A percentile compares a stretch with the other conserved stretches of the same genome.
phyloP scores from a whole-genome alignment of 192 early-diverging fungal species.

The Umbelopsis vinacea region DNA sequence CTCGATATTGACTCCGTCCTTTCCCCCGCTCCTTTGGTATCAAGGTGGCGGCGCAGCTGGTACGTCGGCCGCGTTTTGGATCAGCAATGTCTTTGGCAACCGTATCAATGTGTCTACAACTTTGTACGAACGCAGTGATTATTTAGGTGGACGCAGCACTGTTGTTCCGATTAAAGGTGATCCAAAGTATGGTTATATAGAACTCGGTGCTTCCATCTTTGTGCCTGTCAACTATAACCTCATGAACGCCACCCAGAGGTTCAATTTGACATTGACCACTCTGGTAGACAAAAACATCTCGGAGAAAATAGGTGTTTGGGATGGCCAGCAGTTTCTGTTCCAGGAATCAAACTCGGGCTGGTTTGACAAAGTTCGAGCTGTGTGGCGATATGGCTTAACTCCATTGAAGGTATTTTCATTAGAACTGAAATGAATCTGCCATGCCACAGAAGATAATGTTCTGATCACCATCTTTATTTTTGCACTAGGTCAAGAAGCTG shows the following conservation, averaged over 20 bases:
- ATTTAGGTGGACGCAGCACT: slow-evolving; percentile 58
- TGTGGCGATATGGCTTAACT: slow-evolving; percentile 50
- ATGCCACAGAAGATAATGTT: no score
- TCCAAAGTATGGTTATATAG: slow-evolving; percentile 40
- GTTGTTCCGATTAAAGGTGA: slow-evolving; percentile 36
- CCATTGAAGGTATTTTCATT: slow-evolving; percentile 47
- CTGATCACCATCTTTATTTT: not conserved
- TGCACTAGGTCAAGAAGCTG: slow-evolving; percentile 35
- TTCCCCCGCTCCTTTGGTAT: not conserved
- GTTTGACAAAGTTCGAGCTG: slow-evolving; percentile 44
- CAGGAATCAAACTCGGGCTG: slow-evolving; percentile 47
- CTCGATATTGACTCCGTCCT: not conserved
- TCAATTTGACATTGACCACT: slow-evolving; percentile 49
- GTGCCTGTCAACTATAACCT: slow-evolving; percentile 60
- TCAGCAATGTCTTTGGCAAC: slow-evolving; percentile 33
- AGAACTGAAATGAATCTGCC: not conserved
- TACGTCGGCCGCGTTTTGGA: slow-evolving; percentile 53
- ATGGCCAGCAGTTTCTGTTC: slow-evolving; percentile 58
- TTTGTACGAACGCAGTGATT: slow-evolving; percentile 55
- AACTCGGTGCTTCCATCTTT: slow-evolving; percentile 70
- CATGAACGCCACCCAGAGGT: slow-evolving; percentile 50
- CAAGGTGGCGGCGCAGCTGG: slow-evolving; percentile 61
- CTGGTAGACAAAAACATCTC: slow-evolving; percentile 34
- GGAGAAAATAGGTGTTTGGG: slow-evolving; percentile 45
- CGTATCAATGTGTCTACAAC: slow-evolving; percentile 45